A percentile compares a stretch with the other conserved stretches of the same genome.
These are phyloP conservation scores for Mycena rosella DNA, from an alignment of 768 basidiomycete genomes.

Conservation along the genomic window DNA sequence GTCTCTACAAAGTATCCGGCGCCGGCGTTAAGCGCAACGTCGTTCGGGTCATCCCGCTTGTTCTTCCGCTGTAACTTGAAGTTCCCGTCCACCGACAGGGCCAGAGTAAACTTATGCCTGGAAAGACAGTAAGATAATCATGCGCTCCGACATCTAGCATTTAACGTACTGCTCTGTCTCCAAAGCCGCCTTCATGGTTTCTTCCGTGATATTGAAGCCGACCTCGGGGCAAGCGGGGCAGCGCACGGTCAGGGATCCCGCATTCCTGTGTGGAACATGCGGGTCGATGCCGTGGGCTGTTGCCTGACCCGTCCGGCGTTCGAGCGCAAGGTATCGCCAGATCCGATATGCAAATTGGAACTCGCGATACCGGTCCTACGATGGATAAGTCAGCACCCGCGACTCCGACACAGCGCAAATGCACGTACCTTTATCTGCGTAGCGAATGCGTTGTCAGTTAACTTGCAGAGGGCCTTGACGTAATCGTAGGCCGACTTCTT, in stretches of 20 bases:
- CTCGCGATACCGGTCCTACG: conserved; percentile 24
- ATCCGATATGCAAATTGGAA: conserved; percentile 21
- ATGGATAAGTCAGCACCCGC: neutral
- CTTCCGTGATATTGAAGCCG: conserved; percentile 12
- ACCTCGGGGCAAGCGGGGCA: conserved; percentile 31
- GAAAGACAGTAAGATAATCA: neutral
- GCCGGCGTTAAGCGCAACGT: neutral
- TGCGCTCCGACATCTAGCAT: too few relatives aligned
- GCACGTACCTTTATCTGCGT: neutral
- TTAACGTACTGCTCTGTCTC: neutral
- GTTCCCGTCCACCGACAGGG: neutral
- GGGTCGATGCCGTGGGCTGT: conserved; percentile 28
- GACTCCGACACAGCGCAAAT: neutral
- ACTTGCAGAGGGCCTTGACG: neutral
- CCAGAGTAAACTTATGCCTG: neutral
- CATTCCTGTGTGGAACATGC: conserved; percentile 1
- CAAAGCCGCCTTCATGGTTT: neutral
- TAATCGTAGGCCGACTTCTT: neutral
- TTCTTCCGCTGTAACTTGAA: conserved; percentile 20
- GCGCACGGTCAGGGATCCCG: conserved; percentile 1
- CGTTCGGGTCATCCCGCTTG: conserved; percentile 7
- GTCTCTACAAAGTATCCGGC: neutral
- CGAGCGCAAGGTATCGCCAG: conserved; percentile 20
- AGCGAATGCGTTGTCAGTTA: neutral
- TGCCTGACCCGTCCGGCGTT: conserved; percentile 24